phyloP scores from a whole-genome alignment of 352 stramenopile genomes.

The Phytophthora colocasiae region DNA sequence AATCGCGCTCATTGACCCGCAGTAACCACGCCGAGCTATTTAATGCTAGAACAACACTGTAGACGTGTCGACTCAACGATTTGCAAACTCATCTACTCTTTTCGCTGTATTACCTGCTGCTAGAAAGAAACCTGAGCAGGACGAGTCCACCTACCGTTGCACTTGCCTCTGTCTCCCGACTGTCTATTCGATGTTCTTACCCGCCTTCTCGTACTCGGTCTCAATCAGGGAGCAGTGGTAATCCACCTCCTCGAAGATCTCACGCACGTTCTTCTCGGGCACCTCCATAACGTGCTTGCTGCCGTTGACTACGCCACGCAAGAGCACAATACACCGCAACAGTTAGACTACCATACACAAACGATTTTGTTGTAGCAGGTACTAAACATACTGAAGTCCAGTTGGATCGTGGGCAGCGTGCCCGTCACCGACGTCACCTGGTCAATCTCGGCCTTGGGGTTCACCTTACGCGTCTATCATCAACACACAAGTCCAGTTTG shows the following conservation, averaged over 20 bases:
- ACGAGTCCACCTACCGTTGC: conserved; percentile 18
- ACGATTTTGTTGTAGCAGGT: neutral
- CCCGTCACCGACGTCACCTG: conserved; percentile 67
- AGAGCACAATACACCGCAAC: neutral
- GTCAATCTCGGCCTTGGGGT: conserved; percentile 81
- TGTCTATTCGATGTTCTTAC: conserved; percentile 86
- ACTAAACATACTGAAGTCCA: conserved; percentile 77
- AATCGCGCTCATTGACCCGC: conserved; percentile 60
- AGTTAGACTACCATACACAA: conserved; percentile 3
- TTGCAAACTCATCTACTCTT: conserved; percentile 19
- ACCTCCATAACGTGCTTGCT: conserved; percentile 77
- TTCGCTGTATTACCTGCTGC: conserved; percentile 27
- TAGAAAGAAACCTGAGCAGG: conserved; percentile 19
- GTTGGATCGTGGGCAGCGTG: conserved; percentile 67
- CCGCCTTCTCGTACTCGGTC: conserved; percentile 83
- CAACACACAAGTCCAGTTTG: neutral
- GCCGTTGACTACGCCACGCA: conserved; percentile 67
- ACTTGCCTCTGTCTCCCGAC: conserved; percentile 8
- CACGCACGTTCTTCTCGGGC: conserved; percentile 74
- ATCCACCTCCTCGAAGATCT: conserved; percentile 88
- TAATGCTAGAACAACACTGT: conserved; percentile 25
- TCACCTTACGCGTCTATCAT: conserved; percentile 68
- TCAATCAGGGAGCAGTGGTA: conserved; percentile 89
- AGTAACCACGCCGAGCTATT: conserved; percentile 39
- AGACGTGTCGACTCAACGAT: neutral